A percentile compares a stretch with the other conserved stretches of the same genome.
These are phyloP conservation scores for Monilinia fructigena DNA, from an alignment of 2,329 filamentous ascomycete genomes.

Conservation along the genomic window DNA sequence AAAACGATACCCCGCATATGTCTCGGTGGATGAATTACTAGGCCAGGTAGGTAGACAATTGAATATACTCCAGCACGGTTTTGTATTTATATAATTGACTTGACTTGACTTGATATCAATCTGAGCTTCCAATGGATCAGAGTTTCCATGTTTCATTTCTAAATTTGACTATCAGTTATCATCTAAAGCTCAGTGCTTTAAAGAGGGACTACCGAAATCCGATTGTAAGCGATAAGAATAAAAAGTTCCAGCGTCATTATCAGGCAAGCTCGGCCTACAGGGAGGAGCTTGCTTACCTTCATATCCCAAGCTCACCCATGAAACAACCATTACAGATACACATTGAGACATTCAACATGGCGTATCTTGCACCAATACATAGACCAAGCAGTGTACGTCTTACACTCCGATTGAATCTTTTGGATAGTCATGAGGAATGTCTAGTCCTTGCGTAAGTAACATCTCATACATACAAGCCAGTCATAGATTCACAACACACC, in stretches of 20 bases:
- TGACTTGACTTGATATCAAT: too few species aligned
- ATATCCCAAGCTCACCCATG: conserved; percentile 4
- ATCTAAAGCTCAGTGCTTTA: background rate
- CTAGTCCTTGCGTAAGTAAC: conserved; percentile 78
- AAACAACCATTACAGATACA: background rate
- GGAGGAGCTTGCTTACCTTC: conserved; percentile 18
- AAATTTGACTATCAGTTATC: background rate
- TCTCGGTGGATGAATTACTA: conserved; percentile 14
- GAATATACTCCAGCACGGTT: conserved; percentile 4
- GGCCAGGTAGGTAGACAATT: conserved; percentile 15
- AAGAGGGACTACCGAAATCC: conserved; percentile 17
- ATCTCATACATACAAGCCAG: background rate
- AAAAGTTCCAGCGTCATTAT: conserved; percentile 20
- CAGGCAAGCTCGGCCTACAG: conserved; percentile 10
- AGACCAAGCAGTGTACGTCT: conserved; percentile 86
- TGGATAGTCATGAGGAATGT: conserved; percentile 72
- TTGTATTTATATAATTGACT: background rate
- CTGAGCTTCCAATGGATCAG: background rate
- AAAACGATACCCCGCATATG: conserved; percentile 36
- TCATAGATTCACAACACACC: background rate
- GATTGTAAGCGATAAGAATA: conserved; percentile 24
- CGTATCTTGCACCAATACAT: conserved; percentile 93
- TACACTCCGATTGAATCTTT: conserved; percentile 76
- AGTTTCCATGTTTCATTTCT: background rate
- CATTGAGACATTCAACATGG: conserved; percentile 57